phyloP scores from a whole-genome alignment of 345 rosid genomes.

The Citrus inodora region DNA sequence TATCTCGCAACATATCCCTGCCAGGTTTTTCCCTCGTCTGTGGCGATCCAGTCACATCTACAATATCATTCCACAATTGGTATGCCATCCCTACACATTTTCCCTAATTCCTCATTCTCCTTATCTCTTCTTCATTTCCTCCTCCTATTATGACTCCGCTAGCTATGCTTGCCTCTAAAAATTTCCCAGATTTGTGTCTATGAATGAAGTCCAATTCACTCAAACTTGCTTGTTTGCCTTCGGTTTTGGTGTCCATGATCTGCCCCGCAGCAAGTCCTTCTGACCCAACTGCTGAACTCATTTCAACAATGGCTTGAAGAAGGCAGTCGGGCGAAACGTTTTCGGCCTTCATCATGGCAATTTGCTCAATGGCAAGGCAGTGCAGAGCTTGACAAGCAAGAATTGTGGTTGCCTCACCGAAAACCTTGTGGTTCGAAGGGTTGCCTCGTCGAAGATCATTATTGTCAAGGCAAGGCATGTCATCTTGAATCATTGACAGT shows the following conservation, averaged over 20 bases:
- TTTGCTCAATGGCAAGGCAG: conserved; percentile 7
- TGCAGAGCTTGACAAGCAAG: conserved; percentile 50
- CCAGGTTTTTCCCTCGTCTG: too few relatives aligned
- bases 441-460: too few relatives aligned
- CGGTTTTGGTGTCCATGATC: conserved; percentile 35
- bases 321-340: conserved; percentile 11
- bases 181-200: conserved; percentile 31
- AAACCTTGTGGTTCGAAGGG: too few relatives aligned
- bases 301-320: not conserved
- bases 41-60: too few relatives aligned
- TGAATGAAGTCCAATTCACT: conserved; percentile 27
- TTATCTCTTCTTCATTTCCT: conserved; percentile 4
- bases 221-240: conserved; percentile 31
- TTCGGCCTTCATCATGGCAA: too few relatives aligned
- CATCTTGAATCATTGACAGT: conserved; percentile 20
- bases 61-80: conserved; percentile 23
- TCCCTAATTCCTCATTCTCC: conserved; percentile 19
- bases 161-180: conserved; percentile 28
- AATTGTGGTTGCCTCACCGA: too few relatives aligned
- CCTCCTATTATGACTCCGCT: conserved; percentile 31
- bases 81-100: not conserved
- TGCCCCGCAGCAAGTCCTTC: conserved; percentile 57
- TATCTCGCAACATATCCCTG: too few relatives aligned
- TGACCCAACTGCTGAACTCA: conserved; percentile 33
- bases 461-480: too few relatives aligned